These are phyloP conservation scores for Aechmea fasciata DNA, from an alignment of 176 grass and related monocot species.

Conservation along the genomic window DNA sequence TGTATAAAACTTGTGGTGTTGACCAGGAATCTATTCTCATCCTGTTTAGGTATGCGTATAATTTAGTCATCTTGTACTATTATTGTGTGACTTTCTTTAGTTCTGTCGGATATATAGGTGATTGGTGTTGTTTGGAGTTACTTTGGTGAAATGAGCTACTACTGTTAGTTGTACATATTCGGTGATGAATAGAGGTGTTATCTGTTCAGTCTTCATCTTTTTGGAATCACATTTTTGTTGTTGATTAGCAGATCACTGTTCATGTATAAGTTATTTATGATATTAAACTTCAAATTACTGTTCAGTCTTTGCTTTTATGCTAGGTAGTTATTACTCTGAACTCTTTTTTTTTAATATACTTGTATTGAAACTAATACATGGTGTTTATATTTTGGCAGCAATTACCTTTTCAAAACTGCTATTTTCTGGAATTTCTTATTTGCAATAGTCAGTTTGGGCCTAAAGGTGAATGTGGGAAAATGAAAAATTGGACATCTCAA, in stretches of 20 bases:
- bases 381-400: constrained; percentile 21
- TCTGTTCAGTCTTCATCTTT: no score
- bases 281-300: no score
- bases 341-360: not conserved
- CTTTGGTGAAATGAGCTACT: not conserved
- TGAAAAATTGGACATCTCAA: constrained; percentile 48
- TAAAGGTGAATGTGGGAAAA: constrained; percentile 16
- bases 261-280: no score
- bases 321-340: not conserved
- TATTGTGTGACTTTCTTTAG: not conserved
- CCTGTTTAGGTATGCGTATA: not conserved
- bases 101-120: no score
- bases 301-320: no score
- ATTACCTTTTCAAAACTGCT: constrained; percentile 35
- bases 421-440: constrained; percentile 40
- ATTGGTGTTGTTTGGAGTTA: not conserved
- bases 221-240: no score
- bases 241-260: no score
- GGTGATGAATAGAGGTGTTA: no score
- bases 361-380: not conserved
- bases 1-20: not conserved
- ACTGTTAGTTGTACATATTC: no score
- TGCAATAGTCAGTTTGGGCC: constrained; percentile 23
- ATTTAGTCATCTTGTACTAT: not conserved
- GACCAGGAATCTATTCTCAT: not conserved